Conservation (phyloP, 2,329 filamentous ascomycete genomes). For the Alternaria sp. region DNA sequence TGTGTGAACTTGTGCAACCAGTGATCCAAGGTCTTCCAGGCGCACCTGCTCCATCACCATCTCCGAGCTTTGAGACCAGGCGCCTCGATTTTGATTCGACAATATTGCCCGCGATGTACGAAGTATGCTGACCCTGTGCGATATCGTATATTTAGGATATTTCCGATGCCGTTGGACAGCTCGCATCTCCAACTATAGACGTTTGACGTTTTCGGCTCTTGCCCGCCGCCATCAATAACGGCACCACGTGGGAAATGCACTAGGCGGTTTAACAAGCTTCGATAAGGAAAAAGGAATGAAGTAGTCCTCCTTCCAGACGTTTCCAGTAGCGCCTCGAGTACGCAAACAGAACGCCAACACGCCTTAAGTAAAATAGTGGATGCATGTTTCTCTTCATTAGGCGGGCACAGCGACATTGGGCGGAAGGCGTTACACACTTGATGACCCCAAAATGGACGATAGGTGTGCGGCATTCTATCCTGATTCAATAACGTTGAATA, state of each 20-base stretch:
- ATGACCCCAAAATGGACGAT: not conserved
- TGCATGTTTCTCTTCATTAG: not conserved
- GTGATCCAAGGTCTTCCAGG: not conserved
- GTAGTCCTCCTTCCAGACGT: not conserved
- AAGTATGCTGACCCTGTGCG: not conserved
- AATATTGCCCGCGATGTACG: not conserved
- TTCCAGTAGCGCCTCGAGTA: not conserved
- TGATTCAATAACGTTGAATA: not conserved
- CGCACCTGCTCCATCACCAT: not conserved
- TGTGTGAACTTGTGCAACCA: not conserved
- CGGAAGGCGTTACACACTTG: not conserved
- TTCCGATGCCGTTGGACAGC: not conserved
- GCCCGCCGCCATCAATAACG: not conserved
- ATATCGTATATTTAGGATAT: accelerated
- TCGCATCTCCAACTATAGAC: too few relatives aligned
- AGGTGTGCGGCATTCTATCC: not conserved
- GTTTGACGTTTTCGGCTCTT: not conserved
- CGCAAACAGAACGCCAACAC: not conserved
- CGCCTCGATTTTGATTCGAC: not conserved
- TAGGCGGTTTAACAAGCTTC: not conserved
- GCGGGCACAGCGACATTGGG: not conserved
- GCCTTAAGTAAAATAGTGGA: not conserved
- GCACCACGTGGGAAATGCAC: conserved; percentile 1
- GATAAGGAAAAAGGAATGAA: not conserved
- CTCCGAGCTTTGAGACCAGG: not conserved